phyloP scores from a whole-genome alignment of 2,329 filamentous ascomycete genomes.

The Aureobasidium sp. region DNA sequence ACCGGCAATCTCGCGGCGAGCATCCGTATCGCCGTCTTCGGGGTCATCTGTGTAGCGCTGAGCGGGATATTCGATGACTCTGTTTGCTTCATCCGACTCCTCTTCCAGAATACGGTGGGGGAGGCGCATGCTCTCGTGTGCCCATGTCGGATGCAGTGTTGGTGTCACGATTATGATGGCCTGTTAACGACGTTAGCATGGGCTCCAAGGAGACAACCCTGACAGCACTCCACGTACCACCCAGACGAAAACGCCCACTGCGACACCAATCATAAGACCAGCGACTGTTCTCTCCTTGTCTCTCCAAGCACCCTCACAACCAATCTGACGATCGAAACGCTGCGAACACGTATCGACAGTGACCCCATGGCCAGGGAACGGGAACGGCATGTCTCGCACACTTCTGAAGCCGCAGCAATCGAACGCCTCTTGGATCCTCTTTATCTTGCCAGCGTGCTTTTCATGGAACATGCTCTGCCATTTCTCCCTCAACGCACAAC shows the following conservation, averaged over 20 bases:
- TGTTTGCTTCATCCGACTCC: background rate
- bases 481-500: slow-evolving; percentile 47
- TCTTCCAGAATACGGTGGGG: background rate
- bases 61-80: slow-evolving; percentile 2
- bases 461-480: slow-evolving; percentile 48
- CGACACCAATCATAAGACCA: slow-evolving; percentile 47
- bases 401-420: slow-evolving; percentile 57
- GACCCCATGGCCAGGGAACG: slow-evolving; percentile 40
- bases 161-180: slow-evolving; percentile 21
- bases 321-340: slow-evolving; percentile 36
- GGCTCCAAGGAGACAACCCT: background rate
- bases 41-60: slow-evolving; percentile 6
- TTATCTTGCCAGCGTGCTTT: slow-evolving; percentile 45
- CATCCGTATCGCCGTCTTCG: background rate
- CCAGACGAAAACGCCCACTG: slow-evolving; percentile 44
- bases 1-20: slow-evolving; percentile 6
- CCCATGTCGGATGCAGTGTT: slow-evolving; percentile 21
- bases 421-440: slow-evolving; percentile 55
- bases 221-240: slow-evolving; percentile 38
- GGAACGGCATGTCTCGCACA: slow-evolving; percentile 52
- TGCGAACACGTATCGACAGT: slow-evolving; percentile 35
- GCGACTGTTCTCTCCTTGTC: slow-evolving; percentile 44
- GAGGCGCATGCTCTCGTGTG: slow-evolving; percentile 10
- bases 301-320: slow-evolving; percentile 51
- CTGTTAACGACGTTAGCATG: slow-evolving; percentile 14